Conservation (phyloP, 108 stramenopile genomes). For the Cyclotella baltica region DNA sequence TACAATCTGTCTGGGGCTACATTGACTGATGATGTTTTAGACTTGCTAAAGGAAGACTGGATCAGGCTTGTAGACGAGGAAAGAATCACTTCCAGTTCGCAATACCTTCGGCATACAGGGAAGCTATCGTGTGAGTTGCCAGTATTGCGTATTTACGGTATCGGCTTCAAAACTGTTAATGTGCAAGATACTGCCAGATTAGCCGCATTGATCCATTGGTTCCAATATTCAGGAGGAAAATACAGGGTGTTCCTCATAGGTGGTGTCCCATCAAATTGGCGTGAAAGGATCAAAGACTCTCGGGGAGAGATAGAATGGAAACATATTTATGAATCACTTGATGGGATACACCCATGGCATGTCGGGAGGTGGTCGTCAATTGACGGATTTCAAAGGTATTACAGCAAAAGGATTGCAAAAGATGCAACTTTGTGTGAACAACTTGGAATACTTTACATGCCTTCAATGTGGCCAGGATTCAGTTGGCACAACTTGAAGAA, state of each 20-base stretch:
- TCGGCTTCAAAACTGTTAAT: slow-evolving; percentile 40
- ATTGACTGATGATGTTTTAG: slow-evolving; percentile 28
- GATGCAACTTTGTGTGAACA: slow-evolving; percentile 44
- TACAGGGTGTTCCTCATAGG: slow-evolving; percentile 44
- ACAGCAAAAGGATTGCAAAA: slow-evolving; percentile 14
- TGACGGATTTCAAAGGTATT: slow-evolving; percentile 12
- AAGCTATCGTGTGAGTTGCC: neutral
- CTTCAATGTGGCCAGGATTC: slow-evolving; percentile 59
- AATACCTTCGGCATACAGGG: slow-evolving; percentile 50
- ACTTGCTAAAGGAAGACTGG: slow-evolving; percentile 49
- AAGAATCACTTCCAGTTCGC: slow-evolving; percentile 34
- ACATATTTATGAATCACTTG: slow-evolving; percentile 39
- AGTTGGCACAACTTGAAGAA: slow-evolving; percentile 42
- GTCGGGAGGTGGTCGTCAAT: slow-evolving; percentile 39
- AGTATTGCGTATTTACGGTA: slow-evolving; percentile 36
- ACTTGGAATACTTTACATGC: slow-evolving; percentile 46
- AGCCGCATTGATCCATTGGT: slow-evolving; percentile 41
- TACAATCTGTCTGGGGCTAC: slow-evolving; percentile 42
- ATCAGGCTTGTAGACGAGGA: slow-evolving; percentile 51
- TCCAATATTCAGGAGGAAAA: slow-evolving; percentile 2
- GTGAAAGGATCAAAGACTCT: slow-evolving; percentile 24
- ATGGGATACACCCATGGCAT: slow-evolving; percentile 54
- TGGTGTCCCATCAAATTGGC: slow-evolving; percentile 43
- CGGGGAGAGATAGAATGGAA: slow-evolving; percentile 26
- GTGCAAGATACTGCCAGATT: slow-evolving; percentile 17